Base-by-base conservation (phyloP, 2,329 filamentous ascomycete species). In the Aurifilum marmelostoma region DNA sequence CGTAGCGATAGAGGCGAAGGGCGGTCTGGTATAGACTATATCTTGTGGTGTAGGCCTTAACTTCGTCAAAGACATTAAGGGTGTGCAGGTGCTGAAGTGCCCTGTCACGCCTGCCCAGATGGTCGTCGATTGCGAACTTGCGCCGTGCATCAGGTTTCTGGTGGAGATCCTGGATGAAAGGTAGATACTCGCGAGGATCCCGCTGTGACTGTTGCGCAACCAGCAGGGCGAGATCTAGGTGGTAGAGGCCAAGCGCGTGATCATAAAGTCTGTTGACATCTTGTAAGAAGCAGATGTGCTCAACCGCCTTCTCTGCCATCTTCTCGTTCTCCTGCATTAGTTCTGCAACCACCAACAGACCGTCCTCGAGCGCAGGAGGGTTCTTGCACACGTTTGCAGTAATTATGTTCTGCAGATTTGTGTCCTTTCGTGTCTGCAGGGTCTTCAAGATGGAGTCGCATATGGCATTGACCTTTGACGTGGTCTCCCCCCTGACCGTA, bases 201-300 rank as follows among this genome's bases (percentile, higher is more conserved):
- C 95, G 93, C 79, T 99, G 96, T 0, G 94, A 96, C 77, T 97
- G 94, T 76, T 99, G 96, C 0, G 96, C 96, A 16, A 99, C 92
- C 7, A 97, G 84, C 14, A 99, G 84, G 3, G 95, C 91, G 9
- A 99, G 88, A 14, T 97, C 93, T 2, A 99, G 87, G 75, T 98
- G 90, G 77, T 99, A 99, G 2, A 98, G 84, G 1, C 94, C 94
- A 1, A 99, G 84, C 0, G 96, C 92, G 70, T 94, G 90, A 71
- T 97, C 93, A 75, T 97, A 99, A 0, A 99, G 87, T 52, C 90
- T 89, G 78, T 97, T 97, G 60, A 97, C 91, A 79, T 99, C 96
- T 0, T 94, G 93, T 56, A 99, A 86, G 84, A 99, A 99, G 83
- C 94, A 98, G 70, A 99, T 97, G 76, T 99, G 96, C 77, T 97